Evolutionary conservation across 495 filamentous ascomycete genomes (phyloP).

Genomic region (Podospora australis): DNA sequence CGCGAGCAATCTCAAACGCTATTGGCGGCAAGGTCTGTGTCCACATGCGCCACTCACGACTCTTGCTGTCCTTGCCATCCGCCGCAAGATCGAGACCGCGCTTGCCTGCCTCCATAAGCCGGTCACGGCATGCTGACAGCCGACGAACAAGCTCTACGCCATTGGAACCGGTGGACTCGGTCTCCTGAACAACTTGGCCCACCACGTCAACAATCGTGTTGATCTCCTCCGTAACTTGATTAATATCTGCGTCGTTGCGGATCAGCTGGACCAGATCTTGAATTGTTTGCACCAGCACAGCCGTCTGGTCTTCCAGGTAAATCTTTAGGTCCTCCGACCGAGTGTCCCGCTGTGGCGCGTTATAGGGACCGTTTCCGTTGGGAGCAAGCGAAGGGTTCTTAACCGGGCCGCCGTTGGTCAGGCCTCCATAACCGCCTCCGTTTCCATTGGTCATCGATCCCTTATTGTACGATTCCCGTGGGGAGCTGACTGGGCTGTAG

Average conservation of each 20-base stretch:
- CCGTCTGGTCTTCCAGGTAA: constrained; percentile 81
- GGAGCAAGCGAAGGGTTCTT: constrained; percentile 17
- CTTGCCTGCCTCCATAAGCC: constrained; percentile 60
- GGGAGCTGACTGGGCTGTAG: constrained; percentile 50
- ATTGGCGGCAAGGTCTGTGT: constrained; percentile 70
- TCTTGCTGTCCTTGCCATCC: constrained; percentile 37
- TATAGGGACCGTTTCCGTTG: constrained; percentile 15
- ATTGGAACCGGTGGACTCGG: constrained; percentile 49
- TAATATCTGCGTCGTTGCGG: constrained; percentile 59
- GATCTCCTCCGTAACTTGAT: constrained; percentile 63
- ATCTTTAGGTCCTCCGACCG: constrained; percentile 69
- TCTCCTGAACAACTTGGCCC: constrained; percentile 59
- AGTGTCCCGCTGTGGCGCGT: constrained; percentile 26
- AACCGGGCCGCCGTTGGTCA: no score
- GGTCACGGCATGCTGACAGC: constrained; percentile 56
- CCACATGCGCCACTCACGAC: constrained; percentile 54
- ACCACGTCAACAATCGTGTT: constrained; percentile 64
- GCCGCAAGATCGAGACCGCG: constrained; percentile 52
- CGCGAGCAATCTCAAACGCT: constrained; percentile 79
- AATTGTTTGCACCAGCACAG: constrained; percentile 71
- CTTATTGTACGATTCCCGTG: constrained; percentile 41
- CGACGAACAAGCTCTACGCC: constrained; percentile 57
- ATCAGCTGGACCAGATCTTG: constrained; percentile 75
- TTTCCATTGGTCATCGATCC: constrained; percentile 26
- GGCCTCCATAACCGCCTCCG: constrained; percentile 24